Evolutionary conservation across 352 stramenopile genomes (phyloP), one percentile per base, ranked within the genome.

Genomic region (Phytophthora megakarya): DNA sequence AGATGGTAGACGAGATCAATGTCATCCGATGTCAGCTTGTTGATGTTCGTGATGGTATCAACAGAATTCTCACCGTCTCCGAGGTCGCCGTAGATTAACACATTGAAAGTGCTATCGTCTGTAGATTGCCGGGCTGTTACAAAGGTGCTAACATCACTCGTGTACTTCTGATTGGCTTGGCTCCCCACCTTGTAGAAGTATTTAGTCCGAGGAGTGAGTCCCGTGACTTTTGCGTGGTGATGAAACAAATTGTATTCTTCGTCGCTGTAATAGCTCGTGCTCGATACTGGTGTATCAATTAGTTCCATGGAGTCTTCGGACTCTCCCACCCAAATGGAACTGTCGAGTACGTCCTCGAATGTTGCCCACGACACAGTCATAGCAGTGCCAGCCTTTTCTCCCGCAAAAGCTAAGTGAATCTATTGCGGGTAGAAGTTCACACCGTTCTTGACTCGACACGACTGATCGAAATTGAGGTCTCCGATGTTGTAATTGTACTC

Each of bases 1-100:
- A 92, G 46, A 55, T 95, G 84, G 67, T 83, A 89, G 13, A 92
- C 68, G 18, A 93, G 73, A 22, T 90, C 76, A 1, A 91, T 52
- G 1, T 73, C 58, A 10, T 63, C 51, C 2, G 51, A 50, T 5
- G 64, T 68, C 26, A 83, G 39, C 10, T 67, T 58, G 44, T 80
- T 86, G 32, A 92, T 23, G 30, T 73, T 68, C 8, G 47, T n/a
- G 39, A 82, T 71, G 2, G 76, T 88, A 7, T 50, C 40, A 6
- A 61, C 58, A 5, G 78, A 73, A 40, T 89, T 76, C 2, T 63
- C 28, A 21, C 70, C 72, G 0, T 80, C 75, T 35, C 83, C 83
- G 35, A 78, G 53, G 46, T 90, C 80, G 21, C 80, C 83, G 51
- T 86, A 89, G 19, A 92, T 63, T 2, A 74, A 60, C 23, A 88